Conservation (phyloP, 306 rosid species). For the Vicia villosa region DNA sequence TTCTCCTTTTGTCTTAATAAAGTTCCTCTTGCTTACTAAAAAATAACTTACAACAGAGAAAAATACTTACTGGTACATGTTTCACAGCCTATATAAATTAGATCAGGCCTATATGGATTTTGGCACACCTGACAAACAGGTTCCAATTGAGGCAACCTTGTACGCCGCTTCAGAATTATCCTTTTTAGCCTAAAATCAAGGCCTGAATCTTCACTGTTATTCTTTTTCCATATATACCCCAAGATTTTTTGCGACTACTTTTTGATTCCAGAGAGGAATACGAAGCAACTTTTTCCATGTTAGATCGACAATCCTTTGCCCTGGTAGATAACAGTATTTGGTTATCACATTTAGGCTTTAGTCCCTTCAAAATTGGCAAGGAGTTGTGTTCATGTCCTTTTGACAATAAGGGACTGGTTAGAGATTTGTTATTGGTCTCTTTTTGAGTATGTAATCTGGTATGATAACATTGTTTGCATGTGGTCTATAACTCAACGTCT, state of each 20-base stretch:
- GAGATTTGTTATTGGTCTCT: slow-evolving; percentile 56
- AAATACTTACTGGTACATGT: slow-evolving; percentile 62
- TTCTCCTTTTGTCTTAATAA: too few relatives aligned
- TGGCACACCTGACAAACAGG: slow-evolving; percentile 63
- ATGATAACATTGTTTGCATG: slow-evolving; percentile 67
- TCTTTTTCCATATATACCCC: slow-evolving; percentile 83
- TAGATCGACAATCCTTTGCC: slow-evolving; percentile 42
- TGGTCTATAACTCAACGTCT: slow-evolving; percentile 51
- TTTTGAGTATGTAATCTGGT: slow-evolving; percentile 44
- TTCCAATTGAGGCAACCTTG: slow-evolving; percentile 42
- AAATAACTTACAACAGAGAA: slow-evolving; percentile 17
- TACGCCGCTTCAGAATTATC: slow-evolving; percentile 60
- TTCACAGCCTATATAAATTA: slow-evolving; percentile 74
- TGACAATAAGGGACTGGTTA: slow-evolving; percentile 62
- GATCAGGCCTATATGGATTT: slow-evolving; percentile 60
- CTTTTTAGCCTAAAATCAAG: slow-evolving; percentile 60
- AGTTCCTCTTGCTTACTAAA: too few relatives aligned
- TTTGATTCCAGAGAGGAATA: slow-evolving; percentile 48
- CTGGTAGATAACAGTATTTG: slow-evolving; percentile 38
- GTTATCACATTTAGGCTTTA: slow-evolving; percentile 37
- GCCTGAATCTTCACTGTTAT: slow-evolving; percentile 37
- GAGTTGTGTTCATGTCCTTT: slow-evolving; percentile 53
- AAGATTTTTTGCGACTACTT: slow-evolving; percentile 46
- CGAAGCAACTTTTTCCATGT: slow-evolving; percentile 47
- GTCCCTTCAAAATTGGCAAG: slow-evolving; percentile 43